Evolutionary conservation across 768 basidiomycete species (phyloP).

Genomic region (Thelephora ganbajun): DNA sequence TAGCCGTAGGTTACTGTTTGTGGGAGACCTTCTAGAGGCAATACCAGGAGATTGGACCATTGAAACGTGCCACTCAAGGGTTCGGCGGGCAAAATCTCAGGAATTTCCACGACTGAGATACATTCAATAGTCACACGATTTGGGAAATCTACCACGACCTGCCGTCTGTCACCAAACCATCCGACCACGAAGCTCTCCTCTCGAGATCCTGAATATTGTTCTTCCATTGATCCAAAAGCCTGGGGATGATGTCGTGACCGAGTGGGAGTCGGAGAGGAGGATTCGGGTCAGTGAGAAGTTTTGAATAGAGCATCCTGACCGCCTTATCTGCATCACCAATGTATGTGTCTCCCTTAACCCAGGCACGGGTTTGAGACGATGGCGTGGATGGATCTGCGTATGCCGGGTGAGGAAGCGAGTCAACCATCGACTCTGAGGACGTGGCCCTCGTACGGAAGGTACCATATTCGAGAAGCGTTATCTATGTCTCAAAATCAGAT

Average conservation of each 20-base stretch:
- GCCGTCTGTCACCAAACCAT: neutral
- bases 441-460: conserved; percentile 4
- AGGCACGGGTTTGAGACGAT: too few relatives aligned
- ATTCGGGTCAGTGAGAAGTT: conserved; percentile 5
- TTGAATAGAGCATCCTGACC: conserved; percentile 7
- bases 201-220: neutral
- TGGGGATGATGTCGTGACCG: conserved; percentile 2
- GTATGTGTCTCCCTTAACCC: neutral
- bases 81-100: too few relatives aligned
- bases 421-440: neutral
- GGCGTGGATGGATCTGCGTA: conserved; percentile 2
- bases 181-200: neutral
- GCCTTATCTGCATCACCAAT: conserved; percentile 10
- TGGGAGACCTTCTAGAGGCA: too few relatives aligned
- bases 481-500: conserved; percentile 1
- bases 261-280: conserved; percentile 11
- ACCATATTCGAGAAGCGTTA: conserved; percentile 11
- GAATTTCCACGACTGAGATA: too few relatives aligned
- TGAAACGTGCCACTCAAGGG: too few relatives aligned
- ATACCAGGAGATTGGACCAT: too few relatives aligned
- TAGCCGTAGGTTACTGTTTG: too few relatives aligned
- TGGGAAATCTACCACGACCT: too few relatives aligned
- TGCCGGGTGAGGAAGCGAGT: conserved; percentile 6
- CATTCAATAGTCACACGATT: too few relatives aligned
- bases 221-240: neutral